Percentiles rank a stretch among this genome's conserved stretches.
phyloP scores from a whole-genome alignment of 75 land plant genomes.

The Ceratopteris richardii region DNA sequence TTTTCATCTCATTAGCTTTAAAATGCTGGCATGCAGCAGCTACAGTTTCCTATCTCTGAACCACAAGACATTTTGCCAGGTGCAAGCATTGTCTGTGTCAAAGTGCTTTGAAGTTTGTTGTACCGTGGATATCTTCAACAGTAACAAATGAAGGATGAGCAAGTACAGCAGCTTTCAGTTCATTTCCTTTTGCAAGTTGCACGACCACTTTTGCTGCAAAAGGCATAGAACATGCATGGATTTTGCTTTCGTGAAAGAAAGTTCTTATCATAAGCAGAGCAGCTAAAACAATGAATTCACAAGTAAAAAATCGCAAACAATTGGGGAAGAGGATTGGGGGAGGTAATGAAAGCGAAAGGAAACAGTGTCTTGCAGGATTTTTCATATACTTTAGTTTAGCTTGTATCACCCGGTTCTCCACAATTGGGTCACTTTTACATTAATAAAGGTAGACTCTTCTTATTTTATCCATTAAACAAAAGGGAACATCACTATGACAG shows the following conservation, averaged over 20 bases:
- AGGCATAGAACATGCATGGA: not conserved
- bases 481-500: too few species aligned
- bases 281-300: not conserved
- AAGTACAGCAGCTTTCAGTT: conserved; percentile 56
- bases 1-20: not conserved
- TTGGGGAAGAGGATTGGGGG: too few species aligned
- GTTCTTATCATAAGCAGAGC: not conserved
- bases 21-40: not conserved
- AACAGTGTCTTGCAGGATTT: not conserved
- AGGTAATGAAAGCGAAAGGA: not conserved
- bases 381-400: too few species aligned
- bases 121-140: conserved; percentile 52
- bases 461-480: too few species aligned
- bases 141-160: conserved; percentile 54
- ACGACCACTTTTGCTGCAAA: conserved; percentile 48
- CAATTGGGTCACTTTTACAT: too few species aligned
- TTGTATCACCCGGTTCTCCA: too few species aligned
- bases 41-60: not conserved
- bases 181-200: conserved; percentile 31
- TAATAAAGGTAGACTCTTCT: too few species aligned
- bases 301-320: not conserved
- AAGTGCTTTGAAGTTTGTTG: not conserved
- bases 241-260: too few species aligned
- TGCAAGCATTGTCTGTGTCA: not conserved
- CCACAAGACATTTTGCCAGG: not conserved